Conservation (phyloP, 192 early-diverging fungal species). For the Haplosporangium gracile region DNA sequence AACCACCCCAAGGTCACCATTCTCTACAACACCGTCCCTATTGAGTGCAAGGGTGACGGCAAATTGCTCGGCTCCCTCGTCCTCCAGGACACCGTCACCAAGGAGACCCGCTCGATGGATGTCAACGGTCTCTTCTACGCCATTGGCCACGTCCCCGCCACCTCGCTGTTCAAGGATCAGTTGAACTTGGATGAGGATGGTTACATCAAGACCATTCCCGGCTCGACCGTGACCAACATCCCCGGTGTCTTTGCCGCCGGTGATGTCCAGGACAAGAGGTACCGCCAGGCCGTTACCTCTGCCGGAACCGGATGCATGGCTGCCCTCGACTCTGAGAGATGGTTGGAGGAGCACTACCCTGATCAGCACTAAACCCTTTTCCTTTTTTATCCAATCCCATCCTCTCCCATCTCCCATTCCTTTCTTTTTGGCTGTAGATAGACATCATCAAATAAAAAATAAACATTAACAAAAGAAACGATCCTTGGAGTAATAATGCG, state of each 20-base stretch:
- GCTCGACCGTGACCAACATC: conserved; percentile 86
- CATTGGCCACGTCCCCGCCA: conserved; percentile 96
- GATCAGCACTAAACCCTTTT: conserved; percentile 41
- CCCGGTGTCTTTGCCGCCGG: conserved; percentile 97
- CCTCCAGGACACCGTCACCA: conserved; percentile 83
- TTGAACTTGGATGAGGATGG: conserved; percentile 88
- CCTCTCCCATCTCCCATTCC: not conserved
- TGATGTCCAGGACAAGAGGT: conserved; percentile 97
- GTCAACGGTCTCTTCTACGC: conserved; percentile 98
- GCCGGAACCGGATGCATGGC: conserved; percentile 99
- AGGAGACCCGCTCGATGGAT: conserved; percentile 72
- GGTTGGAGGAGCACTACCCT: conserved; percentile 81
- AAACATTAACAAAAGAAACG: not conserved
- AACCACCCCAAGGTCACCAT: conserved; percentile 94
- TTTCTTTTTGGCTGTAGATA: conserved; percentile 22
- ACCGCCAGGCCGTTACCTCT: conserved; percentile 98
- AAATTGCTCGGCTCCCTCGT: conserved; percentile 79
- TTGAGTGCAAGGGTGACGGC: conserved; percentile 90
- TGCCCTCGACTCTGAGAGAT: conserved; percentile 96
- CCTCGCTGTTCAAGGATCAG: conserved; percentile 78
- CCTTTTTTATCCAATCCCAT: not conserved
- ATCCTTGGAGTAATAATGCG: not conserved
- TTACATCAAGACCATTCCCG: conserved; percentile 88
- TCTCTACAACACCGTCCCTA: conserved; percentile 89
- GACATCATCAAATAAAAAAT: conserved; percentile 6